A percentile compares a stretch with the other conserved stretches of the same genome.
Evolutionary conservation across 768 basidiomycete species (phyloP).

Genomic region (Lepiota brunneoincarnata): DNA sequence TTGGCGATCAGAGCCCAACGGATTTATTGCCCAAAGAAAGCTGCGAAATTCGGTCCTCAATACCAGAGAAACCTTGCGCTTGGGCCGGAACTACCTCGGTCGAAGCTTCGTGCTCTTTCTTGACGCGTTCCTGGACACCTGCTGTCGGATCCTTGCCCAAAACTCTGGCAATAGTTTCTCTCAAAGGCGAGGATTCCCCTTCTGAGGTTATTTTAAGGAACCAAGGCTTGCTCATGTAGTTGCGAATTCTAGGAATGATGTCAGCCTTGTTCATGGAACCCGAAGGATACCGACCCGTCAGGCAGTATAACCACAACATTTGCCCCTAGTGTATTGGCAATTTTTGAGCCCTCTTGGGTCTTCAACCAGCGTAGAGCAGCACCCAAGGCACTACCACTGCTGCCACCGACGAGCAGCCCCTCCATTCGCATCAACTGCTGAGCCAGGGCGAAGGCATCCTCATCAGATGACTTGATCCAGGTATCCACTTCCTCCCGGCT

Average conservation of each 20-base stretch:
- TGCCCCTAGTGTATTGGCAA: slow-evolving; percentile 65
- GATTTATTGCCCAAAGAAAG: not conserved
- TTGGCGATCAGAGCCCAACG: no score
- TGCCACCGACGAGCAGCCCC: slow-evolving; percentile 91
- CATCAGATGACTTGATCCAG: slow-evolving; percentile 88
- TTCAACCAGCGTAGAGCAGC: slow-evolving; percentile 79
- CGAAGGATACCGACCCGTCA: slow-evolving; percentile 67
- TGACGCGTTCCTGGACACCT: not conserved
- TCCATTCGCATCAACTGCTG: slow-evolving; percentile 77
- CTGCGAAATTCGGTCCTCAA: not conserved
- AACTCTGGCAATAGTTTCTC: slow-evolving; percentile 38
- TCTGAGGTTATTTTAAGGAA: slow-evolving; percentile 70
- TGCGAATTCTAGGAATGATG: slow-evolving; percentile 60
- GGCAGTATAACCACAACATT: slow-evolving; percentile 91
- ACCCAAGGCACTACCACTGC: slow-evolving; percentile 82
- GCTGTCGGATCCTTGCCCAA: slow-evolving; percentile 16
- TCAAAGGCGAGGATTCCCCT: slow-evolving; percentile 51
- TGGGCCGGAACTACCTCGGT: no score
- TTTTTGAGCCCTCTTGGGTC: slow-evolving; percentile 57
- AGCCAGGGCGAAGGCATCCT: slow-evolving; percentile 76
- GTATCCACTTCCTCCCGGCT: slow-evolving; percentile 52
- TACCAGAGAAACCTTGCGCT: not conserved
- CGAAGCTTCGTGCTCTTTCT: not conserved
- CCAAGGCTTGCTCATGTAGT: slow-evolving; percentile 95
- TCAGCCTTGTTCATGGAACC: slow-evolving; percentile 9